Evolutionary conservation across 2,329 filamentous ascomycete species (phyloP).

Genomic region (Madurella fahalii): DNA sequence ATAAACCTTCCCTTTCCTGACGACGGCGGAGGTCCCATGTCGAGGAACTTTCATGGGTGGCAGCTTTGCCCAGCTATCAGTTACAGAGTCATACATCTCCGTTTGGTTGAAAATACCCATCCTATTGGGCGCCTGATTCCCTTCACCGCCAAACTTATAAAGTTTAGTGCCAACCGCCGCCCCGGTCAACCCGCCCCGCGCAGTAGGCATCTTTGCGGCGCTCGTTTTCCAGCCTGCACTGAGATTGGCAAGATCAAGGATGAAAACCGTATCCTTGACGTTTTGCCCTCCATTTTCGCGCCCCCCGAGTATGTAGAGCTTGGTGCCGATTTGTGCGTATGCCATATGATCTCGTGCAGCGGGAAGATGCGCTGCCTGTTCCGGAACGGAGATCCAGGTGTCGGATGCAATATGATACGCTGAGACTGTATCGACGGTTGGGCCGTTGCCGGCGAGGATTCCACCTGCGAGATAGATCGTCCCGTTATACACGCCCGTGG

Average conservation of each 20-base stretch:
- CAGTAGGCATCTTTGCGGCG: constrained; percentile 32
- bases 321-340: constrained; percentile 20
- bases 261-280: constrained; percentile 33
- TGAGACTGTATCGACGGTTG: too few species aligned
- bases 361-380: too few species aligned
- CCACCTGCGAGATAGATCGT: too few species aligned
- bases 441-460: too few species aligned
- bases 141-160: constrained; percentile 38
- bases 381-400: too few species aligned
- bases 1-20: too few species aligned
- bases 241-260: constrained; percentile 29
- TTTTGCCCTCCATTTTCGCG: constrained; percentile 30
- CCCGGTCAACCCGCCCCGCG: constrained; percentile 33
- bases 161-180: constrained; percentile 27
- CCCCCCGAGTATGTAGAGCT: constrained; percentile 36
- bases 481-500: too few species aligned
- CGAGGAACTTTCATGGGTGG: constrained; percentile 13
- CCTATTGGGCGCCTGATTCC: constrained; percentile 22
- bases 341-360: background rate
- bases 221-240: constrained; percentile 28
- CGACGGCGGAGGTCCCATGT: constrained; percentile 14
- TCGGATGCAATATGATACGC: too few species aligned
- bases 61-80: constrained; percentile 14
- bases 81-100: constrained; percentile 11
- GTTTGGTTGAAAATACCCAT: constrained; percentile 13